Evolutionary conservation across 441 rosid species (phyloP), one percentile per base, ranked within the genome.

Genomic region (Sinapis alba): DNA sequence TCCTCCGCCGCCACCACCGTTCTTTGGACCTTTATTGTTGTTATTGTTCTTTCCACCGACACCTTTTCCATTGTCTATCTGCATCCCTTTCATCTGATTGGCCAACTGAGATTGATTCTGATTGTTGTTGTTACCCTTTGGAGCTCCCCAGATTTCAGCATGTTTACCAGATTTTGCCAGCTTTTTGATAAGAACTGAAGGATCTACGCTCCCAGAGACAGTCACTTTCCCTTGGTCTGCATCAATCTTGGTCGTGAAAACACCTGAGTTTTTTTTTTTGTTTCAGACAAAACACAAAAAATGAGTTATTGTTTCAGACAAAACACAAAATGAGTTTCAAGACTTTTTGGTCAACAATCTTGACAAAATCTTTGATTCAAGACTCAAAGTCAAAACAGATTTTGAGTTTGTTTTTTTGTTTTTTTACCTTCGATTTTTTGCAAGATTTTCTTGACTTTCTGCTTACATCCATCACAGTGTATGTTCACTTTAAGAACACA

Each of bases 401-500:
- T 70, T 69, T 47, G 51, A 59, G 51, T 68, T 30, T 36, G 61
- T 3, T 20, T 60, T 36, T 51, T 51, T 19, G 7, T 47, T 20
- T 28, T 1, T 3, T 2, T 81, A 93, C 99, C 99, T 72, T 96
- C 97, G 21, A 91, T 92, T 75, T 86, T 89, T 81, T 87, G 92
- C 80, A 96, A 81, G 81, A 92, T 85, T 84, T 96, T 93, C 88
- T 87, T 90, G 69, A 96, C 98, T 81, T 93, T 93, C n/a, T 89
- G 90, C 80, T 89, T 86, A 71, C 99, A 96, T 3, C 98, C 99
- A 74, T 93, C 99, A 73, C 99, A 96, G 88, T 93, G 97, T 57
- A 96, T 96, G 83, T 93, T 90, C 83, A 96, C 97, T 82, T 88
- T 90, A 15, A 96, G 96, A 74, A 87, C 96, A 84, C 90, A 92